Evolutionary conservation across 2,329 filamentous ascomycete species (phyloP).

Genomic region (Exophiala alcalophila): DNA sequence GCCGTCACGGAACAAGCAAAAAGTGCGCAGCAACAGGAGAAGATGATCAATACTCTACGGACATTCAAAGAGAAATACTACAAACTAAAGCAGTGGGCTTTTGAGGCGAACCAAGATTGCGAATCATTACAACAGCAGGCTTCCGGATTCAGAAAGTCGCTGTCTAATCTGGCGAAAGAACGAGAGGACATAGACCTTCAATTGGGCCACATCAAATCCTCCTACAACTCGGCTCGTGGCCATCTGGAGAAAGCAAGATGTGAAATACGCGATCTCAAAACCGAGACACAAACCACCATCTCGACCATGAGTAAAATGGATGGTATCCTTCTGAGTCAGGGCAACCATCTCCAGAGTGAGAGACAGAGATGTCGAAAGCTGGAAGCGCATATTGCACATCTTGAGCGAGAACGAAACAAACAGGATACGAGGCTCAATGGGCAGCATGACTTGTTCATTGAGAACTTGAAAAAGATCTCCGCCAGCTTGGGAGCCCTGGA

Average conservation of each 20-base stretch:
- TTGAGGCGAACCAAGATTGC: constrained; percentile 25
- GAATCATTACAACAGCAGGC: constrained; percentile 15
- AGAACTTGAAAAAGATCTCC: constrained; percentile 4
- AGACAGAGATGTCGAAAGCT: constrained; percentile 18
- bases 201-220: constrained; percentile 3
- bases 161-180: constrained; percentile 10
- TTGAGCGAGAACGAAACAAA: constrained; percentile 15
- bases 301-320: constrained; percentile 4
- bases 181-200: constrained; percentile 13
- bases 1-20: constrained; percentile 1
- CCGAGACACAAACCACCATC: constrained; percentile 1
- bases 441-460: constrained; percentile 1
- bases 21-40: constrained; percentile 12
- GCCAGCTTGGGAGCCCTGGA: background rate
- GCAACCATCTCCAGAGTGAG: constrained; percentile 13
- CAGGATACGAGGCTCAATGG: constrained; percentile 3
- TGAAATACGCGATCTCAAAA: constrained; percentile 9
- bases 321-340: constrained; percentile 3
- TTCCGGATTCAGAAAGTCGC: constrained; percentile 3
- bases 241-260: constrained; percentile 11
- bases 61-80: constrained; percentile 24
- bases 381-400: constrained; percentile 18
- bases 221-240: background rate
- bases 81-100: constrained; percentile 28
- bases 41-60: constrained; percentile 3